A percentile compares a stretch with the other conserved stretches of the same genome.
Conservation (phyloP, 495 filamentous ascomycete genomes). For the Penicillium antarcticum region DNA sequence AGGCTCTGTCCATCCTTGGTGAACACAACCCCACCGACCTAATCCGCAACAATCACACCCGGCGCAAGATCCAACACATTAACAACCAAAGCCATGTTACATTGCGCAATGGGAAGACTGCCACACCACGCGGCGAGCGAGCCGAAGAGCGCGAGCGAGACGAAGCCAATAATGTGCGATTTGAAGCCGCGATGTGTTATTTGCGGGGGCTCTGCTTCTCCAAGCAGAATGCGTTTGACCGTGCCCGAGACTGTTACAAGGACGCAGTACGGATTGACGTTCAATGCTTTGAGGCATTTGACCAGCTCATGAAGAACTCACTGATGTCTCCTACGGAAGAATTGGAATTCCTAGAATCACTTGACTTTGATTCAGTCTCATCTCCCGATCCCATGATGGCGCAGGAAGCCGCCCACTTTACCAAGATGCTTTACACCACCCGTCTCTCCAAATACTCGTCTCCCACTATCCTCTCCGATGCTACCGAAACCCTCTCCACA, state of each 20-base stretch:
- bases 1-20: constrained; percentile 83
- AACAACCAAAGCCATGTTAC: constrained; percentile 50
- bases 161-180: constrained; percentile 68
- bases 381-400: constrained; percentile 57
- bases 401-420: constrained; percentile 87
- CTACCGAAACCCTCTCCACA: constrained; percentile 84
- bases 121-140: constrained; percentile 49
- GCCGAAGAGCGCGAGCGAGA: constrained; percentile 65
- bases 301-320: constrained; percentile 94
- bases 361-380: constrained; percentile 83
- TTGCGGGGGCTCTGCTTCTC: constrained; percentile 90
- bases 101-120: constrained; percentile 42
- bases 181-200: constrained; percentile 97
- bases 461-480: constrained; percentile 75
- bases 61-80: constrained; percentile 56
- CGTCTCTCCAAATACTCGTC: constrained; percentile 95
- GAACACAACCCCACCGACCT: constrained; percentile 90
- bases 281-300: constrained; percentile 97
- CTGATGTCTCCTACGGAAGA: constrained; percentile 98
- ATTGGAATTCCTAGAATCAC: constrained; percentile 83
- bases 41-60: constrained; percentile 62
- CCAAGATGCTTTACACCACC: constrained; percentile 95
- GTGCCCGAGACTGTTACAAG: constrained; percentile 97
- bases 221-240: constrained; percentile 96
- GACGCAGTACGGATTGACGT: constrained; percentile 95